Evolutionary conservation across 129 eudicot species (phyloP), one percentile per base, ranked within the genome.

Genomic region (Artemisia tridentata): DNA sequence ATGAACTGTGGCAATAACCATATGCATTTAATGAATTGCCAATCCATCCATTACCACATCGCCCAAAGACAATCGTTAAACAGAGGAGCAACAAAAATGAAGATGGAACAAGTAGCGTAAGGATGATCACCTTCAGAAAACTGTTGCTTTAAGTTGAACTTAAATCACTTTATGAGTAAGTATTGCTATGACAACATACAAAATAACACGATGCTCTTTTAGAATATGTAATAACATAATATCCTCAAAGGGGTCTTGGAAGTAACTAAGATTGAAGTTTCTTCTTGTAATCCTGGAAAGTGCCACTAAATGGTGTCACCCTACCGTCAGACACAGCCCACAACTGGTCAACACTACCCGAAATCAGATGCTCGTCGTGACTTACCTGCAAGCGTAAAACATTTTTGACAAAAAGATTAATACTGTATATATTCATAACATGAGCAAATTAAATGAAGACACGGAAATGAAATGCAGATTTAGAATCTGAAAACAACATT

Each of bases 311-410:
- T 10, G 99, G 99, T 4, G 88, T 80, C 73, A 84, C 90, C 79
- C 60, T 82, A 68, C 99, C 97, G 49, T 90, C 88, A 5, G 97
- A 85, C 41, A 93, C 99, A 7, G 79, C 97, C 99, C 99, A 93
- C 62, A 93, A 76, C 85, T 93, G 93, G 63, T 93, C 97, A 53
- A 93, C 99, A 51, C 99, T 93, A 56, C 97, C 96, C 5, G 97
- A 93, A 38, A 90, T 93, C 73, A 93, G 75, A 78, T 93, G 99
- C 80, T 93, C 99, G 12, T 93, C 99, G 84, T 93, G 99, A 85
- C 99, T 90, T 18, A 93, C 98, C 98, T 93, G 92, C 47, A 73
- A 67, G 18, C 27, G 43, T 13, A 65, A 41, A 4, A 41, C 50
- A 69, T 82, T 23, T 10, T 62, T 64, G 11, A 53, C 27, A 72